phyloP scores from a whole-genome alignment of 106 monocot species.

The Dendrobium chrysotoxum region DNA sequence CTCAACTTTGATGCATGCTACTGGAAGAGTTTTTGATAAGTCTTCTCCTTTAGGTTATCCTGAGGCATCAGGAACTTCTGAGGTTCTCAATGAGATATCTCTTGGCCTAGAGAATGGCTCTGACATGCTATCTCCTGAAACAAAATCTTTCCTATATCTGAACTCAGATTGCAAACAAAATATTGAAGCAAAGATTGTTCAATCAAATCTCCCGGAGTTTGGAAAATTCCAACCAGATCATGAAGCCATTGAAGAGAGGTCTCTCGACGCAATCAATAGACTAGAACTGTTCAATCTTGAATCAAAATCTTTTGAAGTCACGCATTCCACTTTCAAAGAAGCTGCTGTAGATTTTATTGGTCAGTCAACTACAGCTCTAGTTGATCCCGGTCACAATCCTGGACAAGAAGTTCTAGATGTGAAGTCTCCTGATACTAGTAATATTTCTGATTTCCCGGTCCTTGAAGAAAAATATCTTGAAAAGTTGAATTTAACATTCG shows the following conservation, averaged over 20 bases:
- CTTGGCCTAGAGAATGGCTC: not conserved
- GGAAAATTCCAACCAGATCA: not conserved
- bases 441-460: constrained; percentile 14
- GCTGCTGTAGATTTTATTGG: not conserved
- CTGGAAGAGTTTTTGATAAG: too few relatives aligned
- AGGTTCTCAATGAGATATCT: not conserved
- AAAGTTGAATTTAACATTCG: constrained; percentile 24
- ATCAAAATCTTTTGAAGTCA: constrained; percentile 13
- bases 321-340: constrained; percentile 12
- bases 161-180: not conserved
- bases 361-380: not conserved
- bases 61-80: not conserved
- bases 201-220: not conserved
- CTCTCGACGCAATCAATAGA: not conserved
- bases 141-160: not conserved
- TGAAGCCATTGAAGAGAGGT: not conserved
- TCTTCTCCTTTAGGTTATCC: not conserved
- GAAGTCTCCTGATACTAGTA: not conserved
- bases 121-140: not conserved
- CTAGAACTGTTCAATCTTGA: not conserved
- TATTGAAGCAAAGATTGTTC: not conserved
- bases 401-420: constrained; percentile 2
- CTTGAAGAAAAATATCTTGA: constrained; percentile 37
- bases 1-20: not conserved
- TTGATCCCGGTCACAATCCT: not conserved